A percentile compares a stretch with the other conserved stretches of the same genome.
phyloP scores from a whole-genome alignment of 768 basidiomycete species.

The Tricholoma bakamatsutake region DNA sequence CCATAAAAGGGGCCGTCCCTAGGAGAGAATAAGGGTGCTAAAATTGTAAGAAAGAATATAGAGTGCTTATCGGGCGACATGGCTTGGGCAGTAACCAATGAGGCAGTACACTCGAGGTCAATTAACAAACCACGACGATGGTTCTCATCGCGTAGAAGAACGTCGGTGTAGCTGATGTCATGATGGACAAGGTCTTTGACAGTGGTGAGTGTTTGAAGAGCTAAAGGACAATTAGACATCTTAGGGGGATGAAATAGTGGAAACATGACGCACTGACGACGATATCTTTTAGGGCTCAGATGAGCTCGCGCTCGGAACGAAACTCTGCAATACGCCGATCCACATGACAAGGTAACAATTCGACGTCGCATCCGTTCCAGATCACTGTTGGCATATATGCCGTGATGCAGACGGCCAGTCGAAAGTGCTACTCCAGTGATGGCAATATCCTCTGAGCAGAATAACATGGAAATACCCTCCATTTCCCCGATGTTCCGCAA shows the following conservation, averaged over 20 bases:
- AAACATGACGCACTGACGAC: background rate
- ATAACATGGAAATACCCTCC: background rate
- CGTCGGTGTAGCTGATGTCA: background rate
- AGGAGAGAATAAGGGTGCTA: background rate
- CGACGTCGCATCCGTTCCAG: background rate
- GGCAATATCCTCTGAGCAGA: background rate
- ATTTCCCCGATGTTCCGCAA: background rate
- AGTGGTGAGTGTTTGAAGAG: background rate
- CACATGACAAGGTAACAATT: background rate
- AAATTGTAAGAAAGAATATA: background rate
- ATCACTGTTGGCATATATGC: background rate
- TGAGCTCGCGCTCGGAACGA: background rate
- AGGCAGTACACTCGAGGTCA: background rate
- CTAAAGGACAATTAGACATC: background rate
- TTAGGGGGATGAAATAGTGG: background rate
- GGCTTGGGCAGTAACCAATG: background rate
- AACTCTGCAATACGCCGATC: background rate
- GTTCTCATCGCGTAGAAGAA: background rate
- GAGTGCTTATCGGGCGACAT: background rate
- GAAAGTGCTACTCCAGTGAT: background rate
- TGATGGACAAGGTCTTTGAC: background rate
- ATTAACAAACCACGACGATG: background rate
- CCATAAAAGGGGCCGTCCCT: slow-evolving; percentile 1
- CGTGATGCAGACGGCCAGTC: background rate
- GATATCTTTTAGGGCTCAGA: background rate